Evolutionary conservation across 441 rosid species (phyloP), one percentile per base, ranked within the genome.

Genomic region (Macaranga tanarius): DNA sequence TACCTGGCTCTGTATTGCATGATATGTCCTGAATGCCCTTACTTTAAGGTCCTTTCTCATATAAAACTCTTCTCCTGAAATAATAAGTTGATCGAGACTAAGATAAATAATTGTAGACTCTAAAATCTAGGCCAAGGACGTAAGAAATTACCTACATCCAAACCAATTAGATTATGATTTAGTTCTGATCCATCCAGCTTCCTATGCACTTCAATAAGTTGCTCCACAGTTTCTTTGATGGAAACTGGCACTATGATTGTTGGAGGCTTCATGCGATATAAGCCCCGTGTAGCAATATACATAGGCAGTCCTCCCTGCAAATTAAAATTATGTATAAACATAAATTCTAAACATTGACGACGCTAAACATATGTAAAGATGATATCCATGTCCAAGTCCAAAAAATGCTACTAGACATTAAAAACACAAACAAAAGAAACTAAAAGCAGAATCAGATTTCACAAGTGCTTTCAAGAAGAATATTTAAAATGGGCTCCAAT

Each of bases 241-340:
- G 79, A 77, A 26, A 80, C 79, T 26, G 97, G 97, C 5, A 92
- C 95, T 70, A 90, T 69, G 54, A 94, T 88, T 20, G 97, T 94
- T 12, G 97, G 97, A 54, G 99, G 97, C 73, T 90, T 94, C 94
- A 94, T 84, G 16, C 86, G 79, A 71, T 89, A 88, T 50, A 94
- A 80, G 56, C 92, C 95, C 71, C 92, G 90, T 22, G 97, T 92
- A 11, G 97, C 97, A 67, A 92, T 97, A 82, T 92, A 94, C 92
- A 90, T 89, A 70, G 97, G 92, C 65, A 92, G 71, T 75, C 96
- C 97, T 81, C 98, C 97, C 97, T 93, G 67, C 5, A 28, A 79
- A 72, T 45, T 64, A 56, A 9, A 71, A 5, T 34, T 38, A 1
- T 13, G 17, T 67, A 44, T 0, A 11, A 44, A 19, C 28, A 4